These are phyloP conservation scores for Spathaspora gorwiae DNA, from an alignment of 805 yeast species.

Conservation along the genomic window DNA sequence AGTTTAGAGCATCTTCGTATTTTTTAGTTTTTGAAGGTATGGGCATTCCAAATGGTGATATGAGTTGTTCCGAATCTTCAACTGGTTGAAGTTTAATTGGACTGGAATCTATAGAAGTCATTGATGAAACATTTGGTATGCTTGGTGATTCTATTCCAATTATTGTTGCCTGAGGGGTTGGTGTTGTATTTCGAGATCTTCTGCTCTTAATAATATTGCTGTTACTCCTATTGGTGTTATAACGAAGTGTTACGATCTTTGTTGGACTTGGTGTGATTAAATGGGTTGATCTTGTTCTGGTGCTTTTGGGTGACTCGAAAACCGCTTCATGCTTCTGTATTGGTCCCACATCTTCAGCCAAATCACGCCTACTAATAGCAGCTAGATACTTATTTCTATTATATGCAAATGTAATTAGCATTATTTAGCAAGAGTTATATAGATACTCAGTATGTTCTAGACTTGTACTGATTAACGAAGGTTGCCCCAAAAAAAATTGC, in stretches of 20 bases:
- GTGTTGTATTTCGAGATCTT: constrained; percentile 2
- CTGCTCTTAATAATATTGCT: not conserved
- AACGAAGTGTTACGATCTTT: constrained; percentile 9
- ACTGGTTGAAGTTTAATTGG: not conserved
- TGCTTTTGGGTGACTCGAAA: no score
- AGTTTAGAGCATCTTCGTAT: not conserved
- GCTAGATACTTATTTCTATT: constrained; percentile 3
- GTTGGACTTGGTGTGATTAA: constrained; percentile 1
- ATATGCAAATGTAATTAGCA: constrained; percentile 6
- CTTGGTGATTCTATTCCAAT: not conserved
- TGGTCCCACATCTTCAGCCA: no score
- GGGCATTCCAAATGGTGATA: not conserved
- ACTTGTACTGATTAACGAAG: no score
- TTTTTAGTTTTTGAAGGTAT: not conserved
- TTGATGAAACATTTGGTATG: not conserved
- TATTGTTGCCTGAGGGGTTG: not conserved
- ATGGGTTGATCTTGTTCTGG: no score
- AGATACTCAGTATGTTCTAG: no score
- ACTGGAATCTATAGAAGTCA: not conserved
- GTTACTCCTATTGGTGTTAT: constrained; percentile 7
- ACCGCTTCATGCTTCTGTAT: no score
- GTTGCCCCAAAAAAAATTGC: no score
- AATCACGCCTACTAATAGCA: no score
- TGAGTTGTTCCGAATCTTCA: not conserved
- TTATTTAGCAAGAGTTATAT: not conserved